Evolutionary conservation across 306 rosid genomes (phyloP), one percentile per base, ranked within the genome.

Genomic region (Echinosophora koreensis): DNA sequence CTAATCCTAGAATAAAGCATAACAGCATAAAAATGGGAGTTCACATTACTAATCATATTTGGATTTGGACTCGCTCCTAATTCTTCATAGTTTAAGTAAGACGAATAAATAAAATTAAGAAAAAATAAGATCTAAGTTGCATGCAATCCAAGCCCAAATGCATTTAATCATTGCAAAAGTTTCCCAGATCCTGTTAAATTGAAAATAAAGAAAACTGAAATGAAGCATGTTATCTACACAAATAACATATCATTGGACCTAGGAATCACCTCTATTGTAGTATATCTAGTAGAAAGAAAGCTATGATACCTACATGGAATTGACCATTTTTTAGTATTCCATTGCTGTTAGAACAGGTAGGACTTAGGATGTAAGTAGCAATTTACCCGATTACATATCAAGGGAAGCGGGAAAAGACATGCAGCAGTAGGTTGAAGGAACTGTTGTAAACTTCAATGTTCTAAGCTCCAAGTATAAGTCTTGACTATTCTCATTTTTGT

Each of bases 401-500:
- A 52, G 59, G 28, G 2, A 15, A 41, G 1, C 18, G 27, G 61
- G 50, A 63, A 44, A 61, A 54, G 39, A 27, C 22, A 34, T 22
- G 44, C 22, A 6, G 3, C 22, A 14, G 27, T 22, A 16, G 17
- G 54, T 14, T 49, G 54, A 14, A 49, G 34, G 32, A 22, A 22
- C 13, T 17, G 34, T n/a, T 15, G 6, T 30, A 30, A n/a, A 12
- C 32, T 59, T 59, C 11, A 12, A 9, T 59, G 65, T 28, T 18
- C 35, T 9, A 56, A 56, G 2, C 32, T 1, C 5, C 0, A 28
- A 28, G 12, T 12, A 28, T 61, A 32, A 34, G 3, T 47, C 5
- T 13, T 76, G 79, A 66, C 30, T 32, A 8, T 34, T 50, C 59
- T 70, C 41, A 52, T 78, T 14, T 64, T 58, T 72, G 30, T 55